A percentile compares a stretch with the other conserved stretches of the same genome.
These are phyloP conservation scores for Fennellomyces sp. DNA, from an alignment of 371 early-diverging fungal species.

Conservation along the genomic window DNA sequence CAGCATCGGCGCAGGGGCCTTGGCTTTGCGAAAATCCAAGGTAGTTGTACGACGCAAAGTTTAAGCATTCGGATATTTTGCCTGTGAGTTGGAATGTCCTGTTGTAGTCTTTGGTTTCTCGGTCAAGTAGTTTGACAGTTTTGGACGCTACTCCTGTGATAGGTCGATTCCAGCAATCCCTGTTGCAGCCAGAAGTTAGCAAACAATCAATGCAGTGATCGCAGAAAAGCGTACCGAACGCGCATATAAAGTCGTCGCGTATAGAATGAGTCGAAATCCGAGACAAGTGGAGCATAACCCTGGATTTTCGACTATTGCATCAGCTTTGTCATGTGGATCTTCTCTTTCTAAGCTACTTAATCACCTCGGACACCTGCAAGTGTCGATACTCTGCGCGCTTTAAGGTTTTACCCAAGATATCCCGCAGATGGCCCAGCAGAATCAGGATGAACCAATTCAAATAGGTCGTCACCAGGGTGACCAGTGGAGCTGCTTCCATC, in stretches of 20 bases:
- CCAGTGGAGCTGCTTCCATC: slow-evolving; percentile 53
- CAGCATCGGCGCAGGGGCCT: slow-evolving; percentile 93
- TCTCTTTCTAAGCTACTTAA: background rate
- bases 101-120: slow-evolving; percentile 86
- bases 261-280: slow-evolving; percentile 98
- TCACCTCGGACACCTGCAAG: slow-evolving; percentile 58
- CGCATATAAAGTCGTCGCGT: slow-evolving; percentile 93
- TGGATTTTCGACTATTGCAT: slow-evolving; percentile 8
- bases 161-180: slow-evolving; percentile 98
- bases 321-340: background rate
- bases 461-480: slow-evolving; percentile 92
- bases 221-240: too few species aligned
- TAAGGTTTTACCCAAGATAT: slow-evolving; percentile 85
- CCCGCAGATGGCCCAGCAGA: slow-evolving; percentile 91
- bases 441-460: slow-evolving; percentile 95
- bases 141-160: slow-evolving; percentile 96
- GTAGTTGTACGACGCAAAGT: slow-evolving; percentile 99
- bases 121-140: slow-evolving; percentile 85
- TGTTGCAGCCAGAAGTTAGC: too few species aligned
- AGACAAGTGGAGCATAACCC: slow-evolving; percentile 91
- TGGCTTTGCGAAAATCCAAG: slow-evolving; percentile 96
- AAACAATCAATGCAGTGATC: too few species aligned
- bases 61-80: slow-evolving; percentile 81
- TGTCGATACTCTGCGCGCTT: slow-evolving; percentile 71
- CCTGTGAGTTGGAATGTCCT: slow-evolving; percentile 90